Evolutionary conservation across 148 eudicot species (phyloP).

Genomic region (Spergularia marina): DNA sequence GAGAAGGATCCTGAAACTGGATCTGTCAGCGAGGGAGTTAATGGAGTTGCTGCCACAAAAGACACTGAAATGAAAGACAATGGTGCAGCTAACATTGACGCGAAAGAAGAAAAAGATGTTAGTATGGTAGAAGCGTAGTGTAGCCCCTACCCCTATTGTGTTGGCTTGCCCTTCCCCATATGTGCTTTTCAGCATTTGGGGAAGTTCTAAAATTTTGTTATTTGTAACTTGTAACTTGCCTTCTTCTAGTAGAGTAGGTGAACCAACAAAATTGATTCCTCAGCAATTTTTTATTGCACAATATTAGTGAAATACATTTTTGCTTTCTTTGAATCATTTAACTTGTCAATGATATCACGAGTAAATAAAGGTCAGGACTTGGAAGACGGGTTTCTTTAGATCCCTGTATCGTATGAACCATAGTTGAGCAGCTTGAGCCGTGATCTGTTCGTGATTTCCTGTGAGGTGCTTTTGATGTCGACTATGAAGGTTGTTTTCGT

Average conservation of each 20-base stretch:
- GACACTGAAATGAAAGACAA: conserved; percentile 29
- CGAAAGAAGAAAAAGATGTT: conserved; percentile 24
- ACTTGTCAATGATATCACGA: too few relatives aligned
- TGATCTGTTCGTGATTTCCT: too few relatives aligned
- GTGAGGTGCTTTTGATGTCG: too few relatives aligned
- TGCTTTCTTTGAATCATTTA: too few relatives aligned
- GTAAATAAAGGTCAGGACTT: too few relatives aligned
- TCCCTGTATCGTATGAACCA: too few relatives aligned
- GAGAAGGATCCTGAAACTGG: conserved; percentile 19
- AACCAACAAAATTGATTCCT: too few relatives aligned
- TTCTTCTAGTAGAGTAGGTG: too few relatives aligned
- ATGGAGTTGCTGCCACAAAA: conserved; percentile 18
- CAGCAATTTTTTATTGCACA: neutral
- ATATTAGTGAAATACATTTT: neutral
- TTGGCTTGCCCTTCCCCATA: neutral
- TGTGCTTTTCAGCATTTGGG: neutral
- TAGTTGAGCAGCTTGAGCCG: too few relatives aligned
- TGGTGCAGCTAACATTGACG: conserved; percentile 16
- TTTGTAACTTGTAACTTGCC: neutral
- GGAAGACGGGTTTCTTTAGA: too few relatives aligned
- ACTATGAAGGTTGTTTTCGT: too few relatives aligned
- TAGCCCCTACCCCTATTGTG: neutral
- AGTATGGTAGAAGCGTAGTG: conserved; percentile 19
- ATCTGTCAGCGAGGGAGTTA: conserved; percentile 5
- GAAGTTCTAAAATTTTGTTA: conserved; percentile 6